Conservation (phyloP, 2,329 filamentous ascomycete species). For the Ilyonectria destructans region DNA sequence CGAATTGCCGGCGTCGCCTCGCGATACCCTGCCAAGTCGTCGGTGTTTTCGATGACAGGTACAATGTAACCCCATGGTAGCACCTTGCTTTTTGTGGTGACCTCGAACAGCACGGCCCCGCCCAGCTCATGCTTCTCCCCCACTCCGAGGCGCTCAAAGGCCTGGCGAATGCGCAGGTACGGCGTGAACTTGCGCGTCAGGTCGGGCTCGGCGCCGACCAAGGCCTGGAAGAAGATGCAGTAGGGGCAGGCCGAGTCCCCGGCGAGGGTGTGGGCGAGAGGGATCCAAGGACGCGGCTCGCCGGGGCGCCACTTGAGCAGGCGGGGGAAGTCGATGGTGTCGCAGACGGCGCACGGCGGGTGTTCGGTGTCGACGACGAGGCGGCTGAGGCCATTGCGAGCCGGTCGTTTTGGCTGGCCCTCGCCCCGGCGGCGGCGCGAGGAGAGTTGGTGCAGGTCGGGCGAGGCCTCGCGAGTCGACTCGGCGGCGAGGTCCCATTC, state of each 20-base stretch:
- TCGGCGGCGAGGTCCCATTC: constrained; percentile 42
- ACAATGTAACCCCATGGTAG: constrained; percentile 58
- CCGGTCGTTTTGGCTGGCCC: constrained; percentile 42
- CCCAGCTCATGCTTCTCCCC: constrained; percentile 57
- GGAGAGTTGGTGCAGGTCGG: constrained; percentile 56
- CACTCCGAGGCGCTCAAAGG: constrained; percentile 57
- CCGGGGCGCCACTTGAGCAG: constrained; percentile 57
- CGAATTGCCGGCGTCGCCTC: constrained; percentile 45
- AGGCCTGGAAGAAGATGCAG: constrained; percentile 57
- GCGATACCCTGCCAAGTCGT: constrained; percentile 44
- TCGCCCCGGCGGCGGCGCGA: constrained; percentile 47
- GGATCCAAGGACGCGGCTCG: constrained; percentile 56
- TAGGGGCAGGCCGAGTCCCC: constrained; percentile 55
- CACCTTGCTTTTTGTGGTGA: constrained; percentile 55
- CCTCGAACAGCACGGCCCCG: constrained; percentile 55
- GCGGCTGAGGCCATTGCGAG: constrained; percentile 49
- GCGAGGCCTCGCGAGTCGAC: constrained; percentile 46
- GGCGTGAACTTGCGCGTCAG: constrained; percentile 56
- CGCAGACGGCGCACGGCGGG: constrained; percentile 53
- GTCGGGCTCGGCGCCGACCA: constrained; percentile 52
- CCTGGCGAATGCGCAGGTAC: constrained; percentile 57
- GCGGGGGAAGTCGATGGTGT: constrained; percentile 55
- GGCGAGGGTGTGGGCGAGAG: constrained; percentile 53
- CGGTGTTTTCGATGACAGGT: constrained; percentile 47
- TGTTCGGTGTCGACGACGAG: constrained; percentile 50